phyloP scores from a whole-genome alignment of 192 early-diverging fungal species.

The Podila epicladia region DNA sequence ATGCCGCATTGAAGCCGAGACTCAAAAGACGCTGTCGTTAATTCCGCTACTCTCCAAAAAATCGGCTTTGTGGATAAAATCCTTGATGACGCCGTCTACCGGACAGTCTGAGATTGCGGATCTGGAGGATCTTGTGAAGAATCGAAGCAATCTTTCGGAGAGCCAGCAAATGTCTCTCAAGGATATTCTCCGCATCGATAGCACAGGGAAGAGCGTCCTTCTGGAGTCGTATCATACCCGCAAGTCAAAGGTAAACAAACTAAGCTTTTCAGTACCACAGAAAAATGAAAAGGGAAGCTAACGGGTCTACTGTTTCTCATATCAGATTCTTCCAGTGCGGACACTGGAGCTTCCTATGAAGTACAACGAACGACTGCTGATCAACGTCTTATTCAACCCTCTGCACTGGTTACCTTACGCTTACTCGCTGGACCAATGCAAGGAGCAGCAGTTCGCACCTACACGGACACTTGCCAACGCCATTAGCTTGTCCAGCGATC shows the following conservation, averaged over 20 bases:
- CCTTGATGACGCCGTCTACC: slow-evolving; percentile 5
- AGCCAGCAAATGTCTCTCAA: neutral
- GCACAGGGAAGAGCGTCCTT: slow-evolving; percentile 4
- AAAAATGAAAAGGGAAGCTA: too few relatives aligned
- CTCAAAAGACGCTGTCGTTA: slow-evolving; percentile 25
- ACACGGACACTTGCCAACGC: slow-evolving; percentile 1
- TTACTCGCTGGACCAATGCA: slow-evolving; percentile 23
- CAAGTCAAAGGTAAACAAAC: slow-evolving; percentile 5
- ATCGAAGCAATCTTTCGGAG: neutral
- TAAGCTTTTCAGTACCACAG: too few relatives aligned
- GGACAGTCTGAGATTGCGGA: slow-evolving; percentile 22
- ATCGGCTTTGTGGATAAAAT: slow-evolving; percentile 30
- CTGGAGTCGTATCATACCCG: slow-evolving; percentile 7
- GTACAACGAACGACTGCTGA: slow-evolving; percentile 12
- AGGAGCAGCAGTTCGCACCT: slow-evolving; percentile 4
- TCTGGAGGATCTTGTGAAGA: slow-evolving; percentile 28
- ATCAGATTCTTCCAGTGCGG: slow-evolving; percentile 19
- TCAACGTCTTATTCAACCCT: slow-evolving; percentile 26
- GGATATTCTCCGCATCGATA: slow-evolving; percentile 10
- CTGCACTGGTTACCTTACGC: slow-evolving; percentile 20
- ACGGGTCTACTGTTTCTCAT: neutral
- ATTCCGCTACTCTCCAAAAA: slow-evolving; percentile 37
- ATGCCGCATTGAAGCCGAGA: slow-evolving; percentile 23
- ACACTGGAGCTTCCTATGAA: slow-evolving; percentile 29
- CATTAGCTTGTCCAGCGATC: neutral